A percentile compares a stretch with the other conserved stretches of the same genome.
Conservation (phyloP, 139 green algal genomes). For the Choricystis sp. region DNA sequence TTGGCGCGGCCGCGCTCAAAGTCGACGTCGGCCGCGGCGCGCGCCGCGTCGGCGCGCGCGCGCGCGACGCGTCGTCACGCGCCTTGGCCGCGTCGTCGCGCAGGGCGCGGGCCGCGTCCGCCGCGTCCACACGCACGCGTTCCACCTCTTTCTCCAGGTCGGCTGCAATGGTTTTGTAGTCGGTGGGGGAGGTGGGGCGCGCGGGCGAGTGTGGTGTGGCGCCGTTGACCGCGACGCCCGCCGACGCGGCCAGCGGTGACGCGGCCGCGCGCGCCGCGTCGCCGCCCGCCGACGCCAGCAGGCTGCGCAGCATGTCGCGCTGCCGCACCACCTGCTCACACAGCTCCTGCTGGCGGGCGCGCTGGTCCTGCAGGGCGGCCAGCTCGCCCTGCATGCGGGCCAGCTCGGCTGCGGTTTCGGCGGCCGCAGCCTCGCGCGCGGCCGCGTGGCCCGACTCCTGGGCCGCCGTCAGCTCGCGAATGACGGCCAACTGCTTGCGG, state of each 20-base stretch:
- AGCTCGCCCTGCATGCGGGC: constrained; percentile 10
- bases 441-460: constrained; percentile 11
- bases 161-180: background rate
- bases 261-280: background rate
- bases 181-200: background rate
- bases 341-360: constrained; percentile 2
- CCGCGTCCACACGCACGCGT: constrained; percentile 10
- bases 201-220: background rate
- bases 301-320: constrained; percentile 26
- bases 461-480: constrained; percentile 21
- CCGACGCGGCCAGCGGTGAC: background rate
- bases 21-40: constrained; percentile 12
- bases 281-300: constrained; percentile 10
- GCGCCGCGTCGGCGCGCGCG: constrained; percentile 12
- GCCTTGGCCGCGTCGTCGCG: constrained; percentile 9
- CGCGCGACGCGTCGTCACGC: constrained; percentile 8
- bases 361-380: constrained; percentile 7
- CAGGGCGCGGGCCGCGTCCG: no score
- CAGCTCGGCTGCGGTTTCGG: constrained; percentile 11
- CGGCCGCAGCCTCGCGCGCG: constrained; percentile 7
- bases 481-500: constrained; percentile 22
- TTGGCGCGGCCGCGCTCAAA: constrained; percentile 21
- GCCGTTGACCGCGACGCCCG: background rate
- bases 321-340: constrained; percentile 23
- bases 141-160: constrained; percentile 15